These are phyloP conservation scores for Claviceps arundinis DNA, from an alignment of 2,329 filamentous ascomycete genomes.

Conservation along the genomic window DNA sequence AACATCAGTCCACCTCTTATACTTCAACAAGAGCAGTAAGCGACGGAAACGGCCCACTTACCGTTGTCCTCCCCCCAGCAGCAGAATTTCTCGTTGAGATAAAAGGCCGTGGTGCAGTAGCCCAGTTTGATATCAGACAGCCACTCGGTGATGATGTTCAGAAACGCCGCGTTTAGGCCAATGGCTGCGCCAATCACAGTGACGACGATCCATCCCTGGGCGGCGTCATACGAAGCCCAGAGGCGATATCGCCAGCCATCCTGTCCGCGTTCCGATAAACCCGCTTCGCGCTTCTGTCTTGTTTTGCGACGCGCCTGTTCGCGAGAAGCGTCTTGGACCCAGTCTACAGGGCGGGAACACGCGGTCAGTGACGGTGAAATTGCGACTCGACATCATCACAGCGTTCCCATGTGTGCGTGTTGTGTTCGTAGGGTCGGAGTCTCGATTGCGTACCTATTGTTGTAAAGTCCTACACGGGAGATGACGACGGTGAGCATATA, in stretches of 20 bases:
- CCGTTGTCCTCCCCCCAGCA: constrained; percentile 91
- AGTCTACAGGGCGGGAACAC: constrained; percentile 41
- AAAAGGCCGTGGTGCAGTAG: constrained; percentile 92
- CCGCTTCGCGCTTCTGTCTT: constrained; percentile 56
- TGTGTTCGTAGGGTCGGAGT: neutral
- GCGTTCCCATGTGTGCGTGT: neutral
- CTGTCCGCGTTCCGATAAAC: constrained; percentile 57
- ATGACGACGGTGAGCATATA: neutral
- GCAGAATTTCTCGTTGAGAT: constrained; percentile 94
- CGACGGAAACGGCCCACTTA: constrained; percentile 18
- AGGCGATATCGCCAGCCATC: constrained; percentile 69
- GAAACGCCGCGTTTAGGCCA: constrained; percentile 78
- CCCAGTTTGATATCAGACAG: constrained; percentile 89
- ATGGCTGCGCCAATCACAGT: constrained; percentile 88
- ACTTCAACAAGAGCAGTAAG: neutral
- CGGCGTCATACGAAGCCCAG: constrained; percentile 83
- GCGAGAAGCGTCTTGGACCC: constrained; percentile 92
- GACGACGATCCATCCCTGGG: constrained; percentile 95
- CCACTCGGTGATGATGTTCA: constrained; percentile 97
- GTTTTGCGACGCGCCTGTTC: constrained; percentile 74
- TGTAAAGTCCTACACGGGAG: constrained; percentile 58
- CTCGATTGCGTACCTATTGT: constrained; percentile 51
- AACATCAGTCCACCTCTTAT: neutral
- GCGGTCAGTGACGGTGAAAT: neutral
- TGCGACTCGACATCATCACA: neutral